phyloP scores from a whole-genome alignment of 2,329 filamentous ascomycete species.

The Colletotrichum falcatum region DNA sequence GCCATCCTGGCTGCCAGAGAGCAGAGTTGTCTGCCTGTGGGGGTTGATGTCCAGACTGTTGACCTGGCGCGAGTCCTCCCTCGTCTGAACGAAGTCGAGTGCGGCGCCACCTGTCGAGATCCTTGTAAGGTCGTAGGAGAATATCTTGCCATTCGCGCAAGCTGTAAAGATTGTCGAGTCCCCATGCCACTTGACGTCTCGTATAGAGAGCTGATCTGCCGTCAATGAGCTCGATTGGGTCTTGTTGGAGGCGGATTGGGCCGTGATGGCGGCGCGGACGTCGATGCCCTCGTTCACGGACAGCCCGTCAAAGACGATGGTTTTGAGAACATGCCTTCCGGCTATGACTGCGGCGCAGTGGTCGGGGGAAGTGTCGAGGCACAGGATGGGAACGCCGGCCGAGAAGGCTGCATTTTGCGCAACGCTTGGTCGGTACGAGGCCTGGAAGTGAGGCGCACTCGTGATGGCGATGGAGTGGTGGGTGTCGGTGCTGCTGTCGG shows the following conservation, averaged over 20 bases:
- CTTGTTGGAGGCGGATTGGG: slow-evolving; percentile 59
- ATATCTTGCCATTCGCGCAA: slow-evolving; percentile 73
- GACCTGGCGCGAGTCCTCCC: slow-evolving; percentile 72
- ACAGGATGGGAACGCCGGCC: slow-evolving; percentile 65
- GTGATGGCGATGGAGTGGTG: slow-evolving; percentile 58
- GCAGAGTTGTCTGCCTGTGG: slow-evolving; percentile 66
- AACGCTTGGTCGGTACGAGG: slow-evolving; percentile 63
- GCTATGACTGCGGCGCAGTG: slow-evolving; percentile 67
- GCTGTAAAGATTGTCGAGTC: slow-evolving; percentile 71
- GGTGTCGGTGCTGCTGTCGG: slow-evolving; percentile 59
- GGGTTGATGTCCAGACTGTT: slow-evolving; percentile 74
- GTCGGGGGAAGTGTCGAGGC: slow-evolving; percentile 70
- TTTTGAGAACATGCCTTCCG: slow-evolving; percentile 72
- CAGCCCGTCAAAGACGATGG: slow-evolving; percentile 66
- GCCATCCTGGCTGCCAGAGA: slow-evolving; percentile 74
- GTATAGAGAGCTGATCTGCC: slow-evolving; percentile 71
- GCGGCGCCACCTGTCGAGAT: slow-evolving; percentile 58
- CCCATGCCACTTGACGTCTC: slow-evolving; percentile 70
- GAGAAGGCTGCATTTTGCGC: slow-evolving; percentile 68
- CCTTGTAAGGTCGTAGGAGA: slow-evolving; percentile 70
- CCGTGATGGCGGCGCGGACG: slow-evolving; percentile 66
- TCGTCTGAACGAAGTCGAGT: slow-evolving; percentile 67
- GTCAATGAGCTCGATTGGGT: slow-evolving; percentile 50
- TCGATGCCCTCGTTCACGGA: slow-evolving; percentile 68
- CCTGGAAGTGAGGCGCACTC: slow-evolving; percentile 55